phyloP scores from a whole-genome alignment of 352 stramenopile genomes.

The Phytophthora palmivora region DNA sequence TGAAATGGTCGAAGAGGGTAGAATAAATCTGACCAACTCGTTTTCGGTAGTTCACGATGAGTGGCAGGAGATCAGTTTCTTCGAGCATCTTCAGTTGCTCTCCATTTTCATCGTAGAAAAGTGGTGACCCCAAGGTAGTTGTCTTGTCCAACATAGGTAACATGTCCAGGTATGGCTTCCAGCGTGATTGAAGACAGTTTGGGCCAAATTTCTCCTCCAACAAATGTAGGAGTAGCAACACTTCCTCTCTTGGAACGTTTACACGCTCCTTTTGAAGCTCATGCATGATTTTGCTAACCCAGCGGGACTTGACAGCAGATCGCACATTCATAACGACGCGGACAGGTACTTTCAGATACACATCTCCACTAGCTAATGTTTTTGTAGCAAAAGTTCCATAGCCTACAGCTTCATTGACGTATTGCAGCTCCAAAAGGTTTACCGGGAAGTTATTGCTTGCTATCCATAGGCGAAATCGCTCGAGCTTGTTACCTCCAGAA shows the following conservation, averaged over 20 bases:
- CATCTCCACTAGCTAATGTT: conserved; percentile 52
- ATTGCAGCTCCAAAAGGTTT: conserved; percentile 67
- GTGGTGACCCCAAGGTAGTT: conserved; percentile 38
- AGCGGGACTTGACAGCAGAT: conserved; percentile 58
- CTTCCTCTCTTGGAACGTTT: conserved; percentile 44
- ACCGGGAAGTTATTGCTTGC: conserved; percentile 36
- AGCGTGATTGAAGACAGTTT: conserved; percentile 46
- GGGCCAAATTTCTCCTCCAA: conserved; percentile 86
- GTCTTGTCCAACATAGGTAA: conserved; percentile 51
- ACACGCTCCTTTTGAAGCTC: conserved; percentile 18
- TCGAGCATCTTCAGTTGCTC: conserved; percentile 62
- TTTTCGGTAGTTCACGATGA: conserved; percentile 48
- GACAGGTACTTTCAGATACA: conserved; percentile 85
- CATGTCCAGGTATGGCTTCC: conserved; percentile 90
- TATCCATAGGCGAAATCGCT: conserved; percentile 63
- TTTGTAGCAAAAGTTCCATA: conserved; percentile 76
- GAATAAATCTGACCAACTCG: conserved; percentile 26
- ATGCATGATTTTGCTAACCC: conserved; percentile 44
- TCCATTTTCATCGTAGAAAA: conserved; percentile 58
- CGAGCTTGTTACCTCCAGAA: conserved; percentile 17
- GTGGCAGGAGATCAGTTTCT: conserved; percentile 49
- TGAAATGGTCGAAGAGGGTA: conserved; percentile 15
- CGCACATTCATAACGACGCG: conserved; percentile 72
- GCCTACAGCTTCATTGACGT: conserved; percentile 55
- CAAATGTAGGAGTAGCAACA: conserved; percentile 78